Evolutionary conservation across 192 early-diverging fungal genomes (phyloP).

Genomic region (Coemansia sp.): DNA sequence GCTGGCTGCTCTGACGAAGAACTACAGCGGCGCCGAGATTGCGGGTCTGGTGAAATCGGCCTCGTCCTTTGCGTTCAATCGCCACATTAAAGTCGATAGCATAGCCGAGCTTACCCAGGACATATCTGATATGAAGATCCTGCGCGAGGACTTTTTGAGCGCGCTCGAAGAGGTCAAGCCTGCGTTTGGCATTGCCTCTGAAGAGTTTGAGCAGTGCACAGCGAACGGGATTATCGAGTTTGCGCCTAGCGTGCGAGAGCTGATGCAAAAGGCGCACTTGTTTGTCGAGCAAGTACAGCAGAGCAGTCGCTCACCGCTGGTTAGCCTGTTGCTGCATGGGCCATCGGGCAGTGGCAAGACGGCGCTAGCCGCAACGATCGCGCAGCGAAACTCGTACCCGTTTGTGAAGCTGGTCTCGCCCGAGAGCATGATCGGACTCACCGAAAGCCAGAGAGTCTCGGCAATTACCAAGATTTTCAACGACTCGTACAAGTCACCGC

Average conservation of each 20-base stretch:
- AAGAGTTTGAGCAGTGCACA: slow-evolving; percentile 83
- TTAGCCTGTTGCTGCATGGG: slow-evolving; percentile 88
- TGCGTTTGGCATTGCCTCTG: slow-evolving; percentile 91
- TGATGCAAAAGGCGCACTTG: slow-evolving; percentile 58
- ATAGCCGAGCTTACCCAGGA: slow-evolving; percentile 79
- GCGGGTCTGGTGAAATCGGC: slow-evolving; percentile 90
- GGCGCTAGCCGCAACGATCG: slow-evolving; percentile 93
- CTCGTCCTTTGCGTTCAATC: slow-evolving; percentile 92
- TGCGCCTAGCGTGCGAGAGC: slow-evolving; percentile 58
- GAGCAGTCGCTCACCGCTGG: slow-evolving; percentile 81
- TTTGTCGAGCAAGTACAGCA: slow-evolving; percentile 75
- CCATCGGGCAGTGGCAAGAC: slow-evolving; percentile 91
- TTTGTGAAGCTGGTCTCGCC: slow-evolving; percentile 98
- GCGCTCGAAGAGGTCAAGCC: slow-evolving; percentile 92
- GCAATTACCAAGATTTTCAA: slow-evolving; percentile 93
- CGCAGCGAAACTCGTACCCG: slow-evolving; percentile 86
- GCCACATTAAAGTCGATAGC: slow-evolving; percentile 93
- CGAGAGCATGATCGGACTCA: slow-evolving; percentile 91
- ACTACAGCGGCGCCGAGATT: slow-evolving; percentile 98
- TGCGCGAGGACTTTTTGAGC: slow-evolving; percentile 79
- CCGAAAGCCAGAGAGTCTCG: slow-evolving; percentile 78
- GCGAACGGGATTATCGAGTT: slow-evolving; percentile 87
- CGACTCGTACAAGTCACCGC: slow-evolving; percentile 94
- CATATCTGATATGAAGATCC: slow-evolving; percentile 85
- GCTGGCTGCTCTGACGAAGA: slow-evolving; percentile 87